These are phyloP conservation scores for Pseudogymnoascus sp. DNA, from an alignment of 2,329 filamentous ascomycete genomes.

Conservation along the genomic window DNA sequence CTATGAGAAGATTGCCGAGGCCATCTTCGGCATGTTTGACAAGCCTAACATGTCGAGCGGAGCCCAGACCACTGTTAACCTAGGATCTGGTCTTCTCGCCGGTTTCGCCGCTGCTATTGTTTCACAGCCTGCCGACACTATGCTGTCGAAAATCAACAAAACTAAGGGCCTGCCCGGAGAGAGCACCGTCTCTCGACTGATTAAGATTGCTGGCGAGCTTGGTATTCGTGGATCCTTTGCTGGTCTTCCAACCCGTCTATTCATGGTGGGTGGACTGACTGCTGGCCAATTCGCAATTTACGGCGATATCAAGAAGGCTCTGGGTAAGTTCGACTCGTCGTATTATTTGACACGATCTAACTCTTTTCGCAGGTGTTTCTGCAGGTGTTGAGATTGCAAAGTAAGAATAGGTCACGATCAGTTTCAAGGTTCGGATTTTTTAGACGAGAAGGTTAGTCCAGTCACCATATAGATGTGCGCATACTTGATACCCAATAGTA, in stretches of 20 bases:
- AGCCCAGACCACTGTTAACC: conserved; percentile 72
- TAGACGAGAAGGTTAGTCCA: neutral
- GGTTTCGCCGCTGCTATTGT: conserved; percentile 82
- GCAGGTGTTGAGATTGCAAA: neutral
- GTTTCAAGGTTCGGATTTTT: neutral
- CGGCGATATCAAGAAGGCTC: conserved; percentile 47
- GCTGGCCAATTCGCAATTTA: conserved; percentile 87
- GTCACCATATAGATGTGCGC: neutral
- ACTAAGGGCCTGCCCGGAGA: conserved; percentile 79
- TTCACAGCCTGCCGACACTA: conserved; percentile 86
- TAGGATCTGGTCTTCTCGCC: conserved; percentile 66
- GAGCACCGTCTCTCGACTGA: conserved; percentile 67
- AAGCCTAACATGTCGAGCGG: conserved; percentile 61
- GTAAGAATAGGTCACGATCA: neutral
- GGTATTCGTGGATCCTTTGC: conserved; percentile 69
- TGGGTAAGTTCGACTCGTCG: neutral
- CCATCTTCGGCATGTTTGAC: conserved; percentile 59
- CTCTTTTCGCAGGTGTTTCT: neutral
- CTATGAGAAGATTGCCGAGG: conserved; percentile 79
- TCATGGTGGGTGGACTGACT: conserved; percentile 60
- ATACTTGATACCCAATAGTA: neutral
- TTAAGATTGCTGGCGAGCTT: conserved; percentile 85
- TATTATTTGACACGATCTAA: neutral
- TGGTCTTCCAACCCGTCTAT: conserved; percentile 73
- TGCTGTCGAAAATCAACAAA: conserved; percentile 96